phyloP scores from a whole-genome alignment of 2,329 filamentous ascomycete species.

The Venturia carpophila region DNA sequence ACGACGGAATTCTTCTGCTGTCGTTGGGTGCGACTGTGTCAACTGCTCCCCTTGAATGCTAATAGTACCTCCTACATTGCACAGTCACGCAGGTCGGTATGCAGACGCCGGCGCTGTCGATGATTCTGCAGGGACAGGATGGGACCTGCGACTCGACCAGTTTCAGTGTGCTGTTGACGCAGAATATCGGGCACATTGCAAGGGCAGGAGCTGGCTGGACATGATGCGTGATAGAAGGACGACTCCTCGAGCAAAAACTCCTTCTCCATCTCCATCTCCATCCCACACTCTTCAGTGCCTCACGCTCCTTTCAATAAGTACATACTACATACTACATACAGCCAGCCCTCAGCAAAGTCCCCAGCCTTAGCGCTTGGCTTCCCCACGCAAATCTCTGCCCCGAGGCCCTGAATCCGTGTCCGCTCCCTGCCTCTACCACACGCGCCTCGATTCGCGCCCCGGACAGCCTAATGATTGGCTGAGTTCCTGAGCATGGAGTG shows the following conservation, averaged over 20 bases:
- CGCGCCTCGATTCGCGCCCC: background rate
- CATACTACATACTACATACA: no score
- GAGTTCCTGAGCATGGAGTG: constrained; percentile 13
- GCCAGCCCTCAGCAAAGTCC: constrained; percentile 29
- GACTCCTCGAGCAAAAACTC: background rate
- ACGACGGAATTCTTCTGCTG: background rate
- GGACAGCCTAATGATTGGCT: background rate
- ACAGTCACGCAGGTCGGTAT: background rate
- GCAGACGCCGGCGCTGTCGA: background rate
- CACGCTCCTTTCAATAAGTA: background rate
- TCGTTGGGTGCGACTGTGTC: no score
- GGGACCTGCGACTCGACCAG: background rate
- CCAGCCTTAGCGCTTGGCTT: constrained; percentile 2
- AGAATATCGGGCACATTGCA: background rate
- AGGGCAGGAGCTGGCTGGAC: background rate
- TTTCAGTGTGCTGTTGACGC: background rate
- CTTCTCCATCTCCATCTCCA: background rate
- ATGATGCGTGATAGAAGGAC: background rate
- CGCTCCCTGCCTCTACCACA: background rate
- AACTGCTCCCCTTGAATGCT: no score
- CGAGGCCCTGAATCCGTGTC: background rate
- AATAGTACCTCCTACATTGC: no score
- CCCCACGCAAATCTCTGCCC: constrained; percentile 5
- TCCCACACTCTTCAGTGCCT: background rate
- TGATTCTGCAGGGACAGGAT: background rate